These are phyloP conservation scores for Penicillium sp. DNA, from an alignment of 2,329 filamentous ascomycete species.

Conservation along the genomic window DNA sequence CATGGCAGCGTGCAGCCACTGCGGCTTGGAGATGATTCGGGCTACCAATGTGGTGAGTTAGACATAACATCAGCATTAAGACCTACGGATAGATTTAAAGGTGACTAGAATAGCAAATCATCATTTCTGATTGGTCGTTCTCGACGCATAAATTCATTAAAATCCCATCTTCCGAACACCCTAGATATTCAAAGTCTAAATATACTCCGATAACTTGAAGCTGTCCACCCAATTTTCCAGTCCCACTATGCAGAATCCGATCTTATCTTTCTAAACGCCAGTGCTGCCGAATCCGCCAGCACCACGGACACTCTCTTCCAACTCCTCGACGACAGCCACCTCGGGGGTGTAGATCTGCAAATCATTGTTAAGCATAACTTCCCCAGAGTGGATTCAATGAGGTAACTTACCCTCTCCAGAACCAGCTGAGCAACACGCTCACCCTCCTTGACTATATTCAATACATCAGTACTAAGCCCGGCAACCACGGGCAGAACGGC, in stretches of 20 bases:
- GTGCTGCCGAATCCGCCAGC: constrained; percentile 92
- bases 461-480: constrained; percentile 1
- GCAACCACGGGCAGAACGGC: not conserved
- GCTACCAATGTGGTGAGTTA: not conserved
- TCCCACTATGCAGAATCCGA: not conserved
- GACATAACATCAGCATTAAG: not conserved
- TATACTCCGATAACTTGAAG: constrained; percentile 1
- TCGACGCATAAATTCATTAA: constrained; percentile 17
- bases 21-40: not conserved
- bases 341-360: constrained; percentile 83
- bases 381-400: not conserved
- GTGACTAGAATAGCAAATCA: constrained; percentile 3
- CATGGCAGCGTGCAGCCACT: too few species aligned
- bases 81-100: constrained; percentile 5
- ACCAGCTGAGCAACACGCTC: constrained; percentile 94
- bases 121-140: not conserved
- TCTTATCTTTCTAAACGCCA: constrained; percentile 49
- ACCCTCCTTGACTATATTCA: constrained; percentile 68
- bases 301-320: constrained; percentile 88
- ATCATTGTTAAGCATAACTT: not conserved
- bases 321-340: constrained; percentile 82
- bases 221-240: not conserved
- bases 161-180: too few species aligned
- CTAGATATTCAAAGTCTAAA: constrained; percentile 3
- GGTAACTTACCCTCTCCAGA: constrained; percentile 70